Conservation (phyloP, 768 basidiomycete species). For the Nidularia pulvinata region DNA sequence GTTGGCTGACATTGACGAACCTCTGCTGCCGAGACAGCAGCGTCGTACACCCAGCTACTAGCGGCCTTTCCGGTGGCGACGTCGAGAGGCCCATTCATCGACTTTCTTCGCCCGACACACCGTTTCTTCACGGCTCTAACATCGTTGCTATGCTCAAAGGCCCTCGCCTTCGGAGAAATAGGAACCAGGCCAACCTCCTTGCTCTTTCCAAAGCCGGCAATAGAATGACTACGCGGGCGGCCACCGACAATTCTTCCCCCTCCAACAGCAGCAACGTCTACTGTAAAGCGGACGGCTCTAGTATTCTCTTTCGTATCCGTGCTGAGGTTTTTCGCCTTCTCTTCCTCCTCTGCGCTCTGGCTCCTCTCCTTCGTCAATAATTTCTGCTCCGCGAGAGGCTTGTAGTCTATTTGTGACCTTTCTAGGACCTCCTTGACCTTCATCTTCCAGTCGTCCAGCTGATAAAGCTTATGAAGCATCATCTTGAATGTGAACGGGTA, state of each 20-base stretch:
- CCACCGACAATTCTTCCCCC: neutral
- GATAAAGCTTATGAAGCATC: conserved; percentile 68
- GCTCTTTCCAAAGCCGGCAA: neutral
- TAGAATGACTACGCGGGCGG: neutral
- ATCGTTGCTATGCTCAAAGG: conserved; percentile 10
- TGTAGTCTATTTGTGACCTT: conserved; percentile 54
- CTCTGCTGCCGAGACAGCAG: conserved; percentile 45
- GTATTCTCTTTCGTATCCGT: conserved; percentile 5
- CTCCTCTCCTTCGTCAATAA: too few species aligned
- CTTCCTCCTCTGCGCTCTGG: conserved; percentile 12
- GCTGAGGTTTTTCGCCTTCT: conserved; percentile 9
- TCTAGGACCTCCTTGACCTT: conserved; percentile 55
- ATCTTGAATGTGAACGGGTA: conserved; percentile 66
- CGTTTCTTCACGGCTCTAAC: conserved; percentile 51
- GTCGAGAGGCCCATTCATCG: conserved; percentile 28
- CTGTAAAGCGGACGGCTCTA: conserved; percentile 21
- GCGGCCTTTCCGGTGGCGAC: conserved; percentile 11
- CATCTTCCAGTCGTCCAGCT: conserved; percentile 55
- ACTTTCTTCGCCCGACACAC: conserved; percentile 52
- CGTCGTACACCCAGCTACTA: conserved; percentile 48
- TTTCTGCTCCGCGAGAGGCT: conserved; percentile 43
- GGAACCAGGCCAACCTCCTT: neutral
- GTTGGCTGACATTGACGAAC: conserved; percentile 6
- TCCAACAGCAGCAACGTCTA: conserved; percentile 12
- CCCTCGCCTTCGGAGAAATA: neutral